A percentile compares a stretch with the other conserved stretches of the same genome.
phyloP scores from a whole-genome alignment of 768 basidiomycete genomes.

The Lactifluus rugatus region DNA sequence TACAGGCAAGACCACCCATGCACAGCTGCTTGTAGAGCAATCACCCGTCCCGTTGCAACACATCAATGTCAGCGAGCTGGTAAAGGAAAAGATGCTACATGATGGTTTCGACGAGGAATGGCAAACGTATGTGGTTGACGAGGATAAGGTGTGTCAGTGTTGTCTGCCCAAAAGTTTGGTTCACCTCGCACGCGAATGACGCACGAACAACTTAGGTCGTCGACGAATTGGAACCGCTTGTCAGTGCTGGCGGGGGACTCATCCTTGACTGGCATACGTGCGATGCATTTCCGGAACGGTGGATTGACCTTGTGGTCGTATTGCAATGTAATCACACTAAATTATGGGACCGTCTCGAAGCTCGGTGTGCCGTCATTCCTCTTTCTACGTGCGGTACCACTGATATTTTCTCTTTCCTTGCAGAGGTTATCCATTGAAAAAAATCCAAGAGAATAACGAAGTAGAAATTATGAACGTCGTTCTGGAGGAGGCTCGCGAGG shows the following conservation, averaged over 20 bases:
- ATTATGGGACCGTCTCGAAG: slow-evolving; percentile 86
- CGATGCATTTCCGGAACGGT: slow-evolving; percentile 89
- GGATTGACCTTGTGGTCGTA: slow-evolving; percentile 93
- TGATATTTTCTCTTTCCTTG: background rate
- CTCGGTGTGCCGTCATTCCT: slow-evolving; percentile 45
- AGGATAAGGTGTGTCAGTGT: slow-evolving; percentile 66
- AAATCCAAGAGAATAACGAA: slow-evolving; percentile 97
- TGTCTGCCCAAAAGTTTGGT: background rate
- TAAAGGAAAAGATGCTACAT: slow-evolving; percentile 75
- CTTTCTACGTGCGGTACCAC: background rate
- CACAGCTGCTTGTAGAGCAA: slow-evolving; percentile 67
- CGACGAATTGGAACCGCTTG: slow-evolving; percentile 75
- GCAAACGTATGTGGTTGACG: slow-evolving; percentile 89
- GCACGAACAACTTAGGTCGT: slow-evolving; percentile 45
- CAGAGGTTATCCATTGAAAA: slow-evolving; percentile 81
- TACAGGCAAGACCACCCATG: slow-evolving; percentile 94
- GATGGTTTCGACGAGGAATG: slow-evolving; percentile 89
- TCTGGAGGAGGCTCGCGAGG: slow-evolving; percentile 76
- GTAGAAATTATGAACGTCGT: slow-evolving; percentile 97
- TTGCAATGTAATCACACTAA: slow-evolving; percentile 79
- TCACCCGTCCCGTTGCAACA: slow-evolving; percentile 64
- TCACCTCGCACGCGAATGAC: background rate
- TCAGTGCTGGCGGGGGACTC: slow-evolving; percentile 53
- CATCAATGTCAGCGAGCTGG: slow-evolving; percentile 84
- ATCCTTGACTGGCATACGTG: slow-evolving; percentile 95